These are phyloP conservation scores for Pseudocercospora crystallina DNA, from an alignment of 2,329 filamentous ascomycete species.

Conservation along the genomic window DNA sequence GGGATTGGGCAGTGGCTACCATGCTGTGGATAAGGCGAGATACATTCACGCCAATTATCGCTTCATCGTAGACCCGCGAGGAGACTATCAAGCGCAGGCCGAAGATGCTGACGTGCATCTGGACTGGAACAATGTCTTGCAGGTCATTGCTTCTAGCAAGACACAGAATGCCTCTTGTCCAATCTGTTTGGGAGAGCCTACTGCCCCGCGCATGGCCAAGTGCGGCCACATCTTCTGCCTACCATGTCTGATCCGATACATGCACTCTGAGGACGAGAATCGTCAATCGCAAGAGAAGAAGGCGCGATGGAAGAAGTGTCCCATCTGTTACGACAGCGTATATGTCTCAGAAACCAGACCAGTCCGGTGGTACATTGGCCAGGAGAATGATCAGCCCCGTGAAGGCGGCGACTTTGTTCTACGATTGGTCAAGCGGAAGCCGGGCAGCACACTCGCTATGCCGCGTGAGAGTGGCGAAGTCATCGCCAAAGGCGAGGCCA, in stretches of 20 bases:
- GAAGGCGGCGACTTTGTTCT: slow-evolving; percentile 89
- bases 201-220: slow-evolving; percentile 92
- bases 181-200: slow-evolving; percentile 89
- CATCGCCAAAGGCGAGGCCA: slow-evolving; percentile 67
- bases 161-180: slow-evolving; percentile 88
- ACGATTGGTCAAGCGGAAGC: slow-evolving; percentile 76
- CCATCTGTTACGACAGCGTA: slow-evolving; percentile 91
- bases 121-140: slow-evolving; percentile 86
- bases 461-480: slow-evolving; percentile 78
- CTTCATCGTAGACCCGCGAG: slow-evolving; percentile 84
- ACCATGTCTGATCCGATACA: slow-evolving; percentile 89
- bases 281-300: slow-evolving; percentile 63
- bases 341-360: slow-evolving; percentile 87
- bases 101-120: slow-evolving; percentile 84
- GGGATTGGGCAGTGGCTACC: slow-evolving; percentile 85
- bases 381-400: slow-evolving; percentile 76
- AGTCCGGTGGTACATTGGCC: slow-evolving; percentile 85
- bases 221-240: slow-evolving; percentile 98
- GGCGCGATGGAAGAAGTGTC: slow-evolving; percentile 87
- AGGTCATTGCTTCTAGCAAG: slow-evolving; percentile 85
- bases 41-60: slow-evolving; percentile 96
- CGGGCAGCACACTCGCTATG: slow-evolving; percentile 80
- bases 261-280: slow-evolving; percentile 82
- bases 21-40: slow-evolving; percentile 85
- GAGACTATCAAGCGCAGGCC: slow-evolving; percentile 76